Evolutionary conservation across 1,284 basidiomycete genomes (phyloP).

Genomic region (Naganishia sp.): DNA sequence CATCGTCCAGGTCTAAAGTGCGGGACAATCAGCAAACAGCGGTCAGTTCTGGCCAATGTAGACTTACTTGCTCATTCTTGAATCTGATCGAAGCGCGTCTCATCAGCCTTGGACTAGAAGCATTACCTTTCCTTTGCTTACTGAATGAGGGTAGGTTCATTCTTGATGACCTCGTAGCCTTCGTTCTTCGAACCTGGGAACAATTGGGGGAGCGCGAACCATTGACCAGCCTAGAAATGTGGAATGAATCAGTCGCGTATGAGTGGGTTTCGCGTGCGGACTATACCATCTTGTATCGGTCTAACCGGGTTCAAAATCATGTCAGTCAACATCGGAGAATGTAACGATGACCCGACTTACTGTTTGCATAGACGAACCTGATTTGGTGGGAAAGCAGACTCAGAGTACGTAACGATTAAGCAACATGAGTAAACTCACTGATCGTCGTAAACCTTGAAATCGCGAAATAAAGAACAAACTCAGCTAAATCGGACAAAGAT

Average conservation of each 20-base stretch:
- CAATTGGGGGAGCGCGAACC: constrained; percentile 44
- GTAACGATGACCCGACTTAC: constrained; percentile 36
- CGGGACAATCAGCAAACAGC: neutral
- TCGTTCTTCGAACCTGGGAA: constrained; percentile 42
- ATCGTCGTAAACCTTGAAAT: constrained; percentile 41
- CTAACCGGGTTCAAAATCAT: neutral
- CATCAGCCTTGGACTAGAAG: neutral
- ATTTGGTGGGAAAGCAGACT: too few species aligned
- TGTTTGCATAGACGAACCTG: constrained; percentile 33
- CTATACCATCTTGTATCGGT: constrained; percentile 42
- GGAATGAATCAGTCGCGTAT: neutral
- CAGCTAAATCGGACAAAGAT: neutral
- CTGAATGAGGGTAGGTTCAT: constrained; percentile 45
- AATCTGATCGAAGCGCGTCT: constrained; percentile 31
- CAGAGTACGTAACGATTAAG: too few species aligned
- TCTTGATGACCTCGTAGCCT: constrained; percentile 44
- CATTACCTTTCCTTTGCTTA: neutral
- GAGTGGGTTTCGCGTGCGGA: neutral
- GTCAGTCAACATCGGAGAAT: constrained; percentile 31
- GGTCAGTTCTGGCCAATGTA: too few species aligned
- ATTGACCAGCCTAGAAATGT: constrained; percentile 37
- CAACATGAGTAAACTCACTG: neutral
- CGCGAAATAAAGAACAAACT: neutral
- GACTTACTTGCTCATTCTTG: constrained; percentile 45
- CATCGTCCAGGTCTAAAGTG: constrained; percentile 42